phyloP scores from a whole-genome alignment of 495 filamentous ascomycete genomes.

The Xanthoparmelia taractica region DNA sequence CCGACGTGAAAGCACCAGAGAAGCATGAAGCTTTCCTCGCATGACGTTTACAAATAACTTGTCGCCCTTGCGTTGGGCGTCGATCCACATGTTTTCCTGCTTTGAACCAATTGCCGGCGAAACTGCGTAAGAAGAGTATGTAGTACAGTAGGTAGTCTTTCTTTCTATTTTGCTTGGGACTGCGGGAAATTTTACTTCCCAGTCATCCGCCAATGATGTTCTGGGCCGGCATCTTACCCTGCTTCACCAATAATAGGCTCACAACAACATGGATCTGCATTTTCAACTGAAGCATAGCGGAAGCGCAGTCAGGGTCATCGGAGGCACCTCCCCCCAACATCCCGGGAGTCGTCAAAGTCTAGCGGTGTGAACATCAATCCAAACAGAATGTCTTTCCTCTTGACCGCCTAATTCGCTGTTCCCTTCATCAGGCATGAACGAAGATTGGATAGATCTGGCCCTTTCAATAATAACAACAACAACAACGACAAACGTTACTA shows the following conservation, averaged over 20 bases:
- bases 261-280: slow-evolving; percentile 10
- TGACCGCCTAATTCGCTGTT: not conserved
- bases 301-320: slow-evolving; percentile 5
- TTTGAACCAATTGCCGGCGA: not conserved
- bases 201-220: not conserved
- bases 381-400: not conserved
- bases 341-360: not conserved
- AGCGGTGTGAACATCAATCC: not conserved
- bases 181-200: not conserved
- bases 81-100: not conserved
- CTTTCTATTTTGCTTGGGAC: not conserved
- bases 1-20: not conserved
- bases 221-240: not conserved
- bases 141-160: not conserved
- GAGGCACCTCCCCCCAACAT: slow-evolving; percentile 5
- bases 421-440: not conserved
- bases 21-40: not conserved
- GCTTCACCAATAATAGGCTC: slow-evolving; percentile 12
- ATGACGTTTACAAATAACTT: not conserved
- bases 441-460: not conserved
- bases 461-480: not conserved
- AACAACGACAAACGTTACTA: no score
- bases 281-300: slow-evolving; percentile 2
- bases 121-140: not conserved
- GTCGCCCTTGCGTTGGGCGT: slow-evolving; percentile 2